These are phyloP conservation scores for Lepraria neglecta DNA, from an alignment of 495 filamentous ascomycete species.

Conservation along the genomic window DNA sequence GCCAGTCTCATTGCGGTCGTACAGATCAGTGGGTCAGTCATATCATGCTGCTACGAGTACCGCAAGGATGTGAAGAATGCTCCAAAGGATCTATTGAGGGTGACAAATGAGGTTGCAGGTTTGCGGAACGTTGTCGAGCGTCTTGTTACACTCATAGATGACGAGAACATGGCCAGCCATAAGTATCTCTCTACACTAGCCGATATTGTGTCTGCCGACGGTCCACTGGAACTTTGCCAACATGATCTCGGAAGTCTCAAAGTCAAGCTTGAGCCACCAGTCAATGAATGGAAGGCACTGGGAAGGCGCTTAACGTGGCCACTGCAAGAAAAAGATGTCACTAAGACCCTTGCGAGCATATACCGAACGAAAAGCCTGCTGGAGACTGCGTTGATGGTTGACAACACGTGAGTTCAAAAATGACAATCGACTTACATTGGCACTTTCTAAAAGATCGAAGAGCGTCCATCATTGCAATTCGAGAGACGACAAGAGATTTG, in stretches of 20 bases:
- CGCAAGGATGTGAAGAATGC: conserved; percentile 1
- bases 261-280: neutral
- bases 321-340: conserved; percentile 1
- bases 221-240: conserved; percentile 3
- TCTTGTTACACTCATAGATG: neutral
- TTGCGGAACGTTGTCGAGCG: neutral
- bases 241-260: neutral
- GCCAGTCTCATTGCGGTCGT: conserved; percentile 14
- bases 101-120: conserved; percentile 1
- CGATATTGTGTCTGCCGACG: neutral
- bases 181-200: neutral
- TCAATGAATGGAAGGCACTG: conserved; percentile 6
- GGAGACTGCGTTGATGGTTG: neutral
- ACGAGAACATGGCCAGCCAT: neutral
- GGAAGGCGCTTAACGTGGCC: conserved; percentile 9
- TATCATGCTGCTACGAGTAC: conserved; percentile 21
- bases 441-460: no score
- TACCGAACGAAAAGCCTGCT: neutral
- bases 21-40: conserved; percentile 14
- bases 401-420: conserved; percentile 4
- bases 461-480: conserved; percentile 3
- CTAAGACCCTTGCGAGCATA: conserved; percentile 1
- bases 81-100: neutral
- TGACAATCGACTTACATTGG: no score
- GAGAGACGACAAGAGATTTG: conserved; percentile 6